Percentiles rank a stretch among this genome's conserved stretches.
Conservation (phyloP, 352 stramenopile species). For the Globisporangium yorkense region DNA sequence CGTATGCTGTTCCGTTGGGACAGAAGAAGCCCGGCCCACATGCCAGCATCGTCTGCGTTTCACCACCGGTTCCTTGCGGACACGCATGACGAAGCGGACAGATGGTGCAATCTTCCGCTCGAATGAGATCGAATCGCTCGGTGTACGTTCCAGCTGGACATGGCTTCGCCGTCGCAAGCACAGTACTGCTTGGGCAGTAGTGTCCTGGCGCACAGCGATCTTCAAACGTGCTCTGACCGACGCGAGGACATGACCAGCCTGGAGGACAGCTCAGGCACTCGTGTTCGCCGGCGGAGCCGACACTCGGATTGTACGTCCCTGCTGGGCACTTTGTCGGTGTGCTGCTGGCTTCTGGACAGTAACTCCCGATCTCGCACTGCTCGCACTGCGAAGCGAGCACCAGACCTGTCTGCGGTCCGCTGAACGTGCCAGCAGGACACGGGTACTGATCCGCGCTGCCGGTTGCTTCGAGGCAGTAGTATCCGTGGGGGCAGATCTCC, state of each 20-base stretch:
- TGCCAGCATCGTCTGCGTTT: conserved; percentile 60
- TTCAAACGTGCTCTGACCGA: conserved; percentile 53
- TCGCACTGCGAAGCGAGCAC: conserved; percentile 42
- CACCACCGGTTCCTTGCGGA: conserved; percentile 60
- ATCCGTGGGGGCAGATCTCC: conserved; percentile 61
- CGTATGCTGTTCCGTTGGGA: conserved; percentile 64
- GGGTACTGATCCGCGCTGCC: conserved; percentile 59
- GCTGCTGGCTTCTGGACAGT: conserved; percentile 78
- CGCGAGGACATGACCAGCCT: conserved; percentile 66
- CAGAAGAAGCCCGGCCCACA: conserved; percentile 78
- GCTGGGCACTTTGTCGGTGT: conserved; percentile 59
- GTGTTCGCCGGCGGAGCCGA: conserved; percentile 34
- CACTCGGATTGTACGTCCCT: conserved; percentile 67
- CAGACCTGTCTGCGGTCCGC: conserved; percentile 47
- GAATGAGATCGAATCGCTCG: conserved; percentile 54
- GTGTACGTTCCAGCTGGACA: conserved; percentile 80
- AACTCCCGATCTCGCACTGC: conserved; percentile 61
- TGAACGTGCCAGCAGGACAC: conserved; percentile 86
- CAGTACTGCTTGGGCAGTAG: conserved; percentile 67
- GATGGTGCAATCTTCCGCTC: conserved; percentile 63
- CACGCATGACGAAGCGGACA: conserved; percentile 74
- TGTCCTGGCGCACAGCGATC: conserved; percentile 63
- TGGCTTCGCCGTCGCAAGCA: conserved; percentile 40
- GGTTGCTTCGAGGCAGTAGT: conserved; percentile 81
- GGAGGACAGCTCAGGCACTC: conserved; percentile 67